A percentile compares a stretch with the other conserved stretches of the same genome.
Evolutionary conservation across 768 basidiomycete genomes (phyloP).

Genomic region (Boletus rubescentipes): DNA sequence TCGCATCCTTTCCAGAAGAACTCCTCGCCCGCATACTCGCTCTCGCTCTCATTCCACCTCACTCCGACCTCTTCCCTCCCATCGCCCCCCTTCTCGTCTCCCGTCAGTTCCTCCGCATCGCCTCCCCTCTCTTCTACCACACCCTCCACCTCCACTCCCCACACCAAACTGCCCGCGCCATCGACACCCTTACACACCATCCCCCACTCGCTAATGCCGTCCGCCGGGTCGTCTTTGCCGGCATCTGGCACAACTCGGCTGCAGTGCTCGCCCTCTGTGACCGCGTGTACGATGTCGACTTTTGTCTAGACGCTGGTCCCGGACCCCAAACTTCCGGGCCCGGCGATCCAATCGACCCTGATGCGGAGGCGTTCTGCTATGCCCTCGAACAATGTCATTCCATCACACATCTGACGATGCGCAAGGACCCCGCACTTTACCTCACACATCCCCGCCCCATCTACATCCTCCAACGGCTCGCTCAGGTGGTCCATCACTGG

Average conservation of each 20-base stretch:
- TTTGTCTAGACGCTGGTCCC: constrained; percentile 30
- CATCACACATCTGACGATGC: constrained; percentile 49
- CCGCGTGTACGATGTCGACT: constrained; percentile 39
- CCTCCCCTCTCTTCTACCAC: constrained; percentile 56
- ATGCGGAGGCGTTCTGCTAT: constrained; percentile 39
- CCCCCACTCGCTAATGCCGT: constrained; percentile 42
- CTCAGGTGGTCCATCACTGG: constrained; percentile 46
- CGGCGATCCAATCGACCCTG: constrained; percentile 3
- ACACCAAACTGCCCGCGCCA: constrained; percentile 38
- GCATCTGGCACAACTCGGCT: constrained; percentile 41
- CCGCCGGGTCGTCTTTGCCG: constrained; percentile 41
- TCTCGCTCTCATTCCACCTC: constrained; percentile 29
- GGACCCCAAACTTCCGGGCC: not conserved
- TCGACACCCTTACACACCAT: constrained; percentile 36
- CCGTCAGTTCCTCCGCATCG: constrained; percentile 53
- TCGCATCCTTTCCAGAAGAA: constrained; percentile 40
- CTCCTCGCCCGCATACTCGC: constrained; percentile 48
- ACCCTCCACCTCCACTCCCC: constrained; percentile 45
- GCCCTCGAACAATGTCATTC: constrained; percentile 38
- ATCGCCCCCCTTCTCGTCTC: constrained; percentile 51
- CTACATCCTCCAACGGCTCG: constrained; percentile 45
- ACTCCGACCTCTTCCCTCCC: constrained; percentile 22
- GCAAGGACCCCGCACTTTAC: constrained; percentile 52
- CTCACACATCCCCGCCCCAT: constrained; percentile 50
- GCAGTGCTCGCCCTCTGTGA: constrained; percentile 36